Conservation (phyloP, 2,329 filamentous ascomycete genomes). For the Claviceps arundinis region DNA sequence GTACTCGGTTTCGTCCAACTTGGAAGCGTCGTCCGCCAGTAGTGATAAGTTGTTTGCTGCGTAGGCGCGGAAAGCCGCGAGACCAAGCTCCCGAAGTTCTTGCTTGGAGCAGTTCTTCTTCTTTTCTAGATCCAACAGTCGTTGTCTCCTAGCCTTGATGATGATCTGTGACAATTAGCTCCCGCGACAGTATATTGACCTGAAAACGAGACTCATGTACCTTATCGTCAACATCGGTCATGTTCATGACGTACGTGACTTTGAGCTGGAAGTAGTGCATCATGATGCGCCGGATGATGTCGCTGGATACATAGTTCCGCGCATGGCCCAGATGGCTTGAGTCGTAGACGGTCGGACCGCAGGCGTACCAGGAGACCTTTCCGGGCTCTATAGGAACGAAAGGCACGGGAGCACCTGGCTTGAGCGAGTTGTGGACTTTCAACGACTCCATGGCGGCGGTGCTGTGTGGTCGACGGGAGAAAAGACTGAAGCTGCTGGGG, state of each 20-base stretch:
- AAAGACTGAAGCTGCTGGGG: conserved; percentile 14
- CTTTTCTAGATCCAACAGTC: conserved; percentile 65
- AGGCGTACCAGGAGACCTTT: conserved; percentile 76
- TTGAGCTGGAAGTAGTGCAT: conserved; percentile 72
- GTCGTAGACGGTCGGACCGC: conserved; percentile 77
- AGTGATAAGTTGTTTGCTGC: conserved; percentile 41
- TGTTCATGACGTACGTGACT: conserved; percentile 84
- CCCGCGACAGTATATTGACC: background rate
- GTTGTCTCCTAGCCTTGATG: conserved; percentile 57
- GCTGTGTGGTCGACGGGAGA: conserved; percentile 20
- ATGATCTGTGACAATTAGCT: conserved; percentile 31
- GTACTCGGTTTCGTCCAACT: conserved; percentile 38
- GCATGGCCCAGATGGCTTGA: conserved; percentile 74
- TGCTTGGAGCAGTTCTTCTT: conserved; percentile 47
- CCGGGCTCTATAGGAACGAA: conserved; percentile 61
- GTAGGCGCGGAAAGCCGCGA: conserved; percentile 42
- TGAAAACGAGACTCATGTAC: conserved; percentile 20
- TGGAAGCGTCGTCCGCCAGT: conserved; percentile 28
- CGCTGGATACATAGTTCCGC: conserved; percentile 80
- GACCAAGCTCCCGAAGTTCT: conserved; percentile 33
- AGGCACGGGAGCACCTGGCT: conserved; percentile 54
- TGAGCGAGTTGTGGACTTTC: conserved; percentile 70
- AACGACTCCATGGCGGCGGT: conserved; percentile 39
- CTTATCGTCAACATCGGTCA: conserved; percentile 74
- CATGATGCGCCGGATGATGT: conserved; percentile 75